Base-by-base conservation (phyloP, 176 grass and related monocot species). In the Oryza glaberrima region DNA sequence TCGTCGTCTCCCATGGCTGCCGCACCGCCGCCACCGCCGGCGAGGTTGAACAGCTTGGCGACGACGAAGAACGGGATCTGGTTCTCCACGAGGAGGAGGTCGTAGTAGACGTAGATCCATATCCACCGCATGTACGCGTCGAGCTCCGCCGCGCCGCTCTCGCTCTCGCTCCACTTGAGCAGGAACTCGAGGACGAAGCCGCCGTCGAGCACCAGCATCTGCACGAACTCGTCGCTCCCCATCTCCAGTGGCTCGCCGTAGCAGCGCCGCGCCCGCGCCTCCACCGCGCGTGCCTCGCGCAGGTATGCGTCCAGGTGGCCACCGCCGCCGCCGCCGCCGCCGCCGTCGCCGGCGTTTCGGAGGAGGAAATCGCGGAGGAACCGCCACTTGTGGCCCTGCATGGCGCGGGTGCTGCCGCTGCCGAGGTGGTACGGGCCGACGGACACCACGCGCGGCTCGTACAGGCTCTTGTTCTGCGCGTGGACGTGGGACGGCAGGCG, bases 401-500 rank as follows among this genome's bases (percentile, higher is more conserved):
- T 75, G 26, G 14, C 72, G 46, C 46, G 23, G 45, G 72, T 45
- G 47, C 46, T 75, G 14, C 15, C 47, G 7, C 40, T 72, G 41
- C 14, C 7, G 14, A 22, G 25, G 16, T 75, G 47, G 72, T 75
- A 34, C 14, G 72, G 47, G 46, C 47, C 72, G 14, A 52, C 16
- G 13, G 72, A 75, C 25, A 75, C 72, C 45, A 75, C 26, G 72
- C 13, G 46, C 72, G 40, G 40, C 40, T 41, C 40, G 40, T 41
- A 75, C 11, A 48, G 23, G 46, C 15, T 4, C 47, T 30, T 75
- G 44, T 28, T 54, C 14, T 7, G 22, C n/a, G 43, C 41, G 40
- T n/a, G 70, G 41, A 46, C 20, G 41, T 72, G 70, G 35, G n/a
- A n/a, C 70, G 70, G 70, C 70, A 46, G 70, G 70, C 72, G 22